These are phyloP conservation scores for Primulina huaijiensis DNA, from an alignment of 257 asterid genomes.

Conservation along the genomic window DNA sequence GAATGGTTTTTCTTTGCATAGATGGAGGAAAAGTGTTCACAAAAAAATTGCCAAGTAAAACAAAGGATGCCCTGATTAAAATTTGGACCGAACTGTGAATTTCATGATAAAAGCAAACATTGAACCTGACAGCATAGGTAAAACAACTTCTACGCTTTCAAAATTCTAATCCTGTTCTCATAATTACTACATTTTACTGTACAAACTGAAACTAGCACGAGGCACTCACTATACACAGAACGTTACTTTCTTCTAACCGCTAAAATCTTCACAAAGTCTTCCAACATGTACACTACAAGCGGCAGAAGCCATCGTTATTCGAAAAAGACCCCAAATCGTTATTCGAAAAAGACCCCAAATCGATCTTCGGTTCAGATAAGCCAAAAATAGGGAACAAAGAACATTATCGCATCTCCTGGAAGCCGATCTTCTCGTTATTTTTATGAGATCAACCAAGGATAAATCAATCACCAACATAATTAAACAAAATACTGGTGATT, in stretches of 20 bases:
- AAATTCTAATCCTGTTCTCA: background rate
- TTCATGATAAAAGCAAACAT: background rate
- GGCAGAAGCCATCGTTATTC: background rate
- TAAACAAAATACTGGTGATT: background rate
- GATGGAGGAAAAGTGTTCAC: too few species aligned
- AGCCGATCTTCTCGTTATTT: background rate
- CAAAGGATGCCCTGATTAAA: background rate
- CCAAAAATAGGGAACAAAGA: background rate
- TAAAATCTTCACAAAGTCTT: constrained; percentile 14
- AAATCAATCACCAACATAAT: background rate
- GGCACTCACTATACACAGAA: background rate
- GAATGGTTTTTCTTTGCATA: too few species aligned
- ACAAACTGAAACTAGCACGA: constrained; percentile 9
- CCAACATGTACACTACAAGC: constrained; percentile 3
- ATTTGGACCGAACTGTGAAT: background rate
- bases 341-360: background rate
- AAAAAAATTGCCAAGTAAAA: too few species aligned
- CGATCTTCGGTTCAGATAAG: background rate
- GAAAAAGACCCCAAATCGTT: background rate
- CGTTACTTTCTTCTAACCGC: background rate
- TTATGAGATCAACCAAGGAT: background rate
- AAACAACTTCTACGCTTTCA: background rate
- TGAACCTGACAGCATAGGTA: background rate
- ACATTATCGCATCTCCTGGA: background rate
- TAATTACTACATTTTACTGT: constrained; percentile 5